Percentiles rank a stretch among this genome's conserved stretches.
Evolutionary conservation across 75 land plant genomes (phyloP).

Genomic region (Larix kaempferi): DNA sequence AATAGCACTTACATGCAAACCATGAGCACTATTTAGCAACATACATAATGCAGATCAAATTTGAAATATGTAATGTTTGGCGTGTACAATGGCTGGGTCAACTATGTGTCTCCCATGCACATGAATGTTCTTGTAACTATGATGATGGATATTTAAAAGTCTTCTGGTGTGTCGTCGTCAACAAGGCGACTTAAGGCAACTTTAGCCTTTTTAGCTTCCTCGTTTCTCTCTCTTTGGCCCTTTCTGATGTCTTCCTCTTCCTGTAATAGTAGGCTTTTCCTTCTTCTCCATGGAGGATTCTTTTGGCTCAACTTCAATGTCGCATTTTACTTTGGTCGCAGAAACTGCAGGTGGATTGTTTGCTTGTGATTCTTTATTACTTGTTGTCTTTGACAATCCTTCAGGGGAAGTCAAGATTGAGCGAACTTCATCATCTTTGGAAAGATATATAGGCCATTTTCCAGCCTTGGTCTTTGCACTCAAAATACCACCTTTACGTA

Average conservation of each 20-base stretch:
- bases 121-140: too few species aligned
- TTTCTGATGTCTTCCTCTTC: conserved; percentile 11
- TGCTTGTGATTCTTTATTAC: conserved; percentile 12
- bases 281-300: background rate
- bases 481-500: conserved; percentile 70
- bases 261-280: conserved; percentile 8
- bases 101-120: too few species aligned
- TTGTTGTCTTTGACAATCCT: conserved; percentile 1
- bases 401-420: conserved; percentile 35
- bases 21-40: too few species aligned
- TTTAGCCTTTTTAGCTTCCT: conserved; percentile 43
- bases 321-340: conserved; percentile 1
- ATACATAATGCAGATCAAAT: too few species aligned
- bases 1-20: too few species aligned
- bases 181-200: conserved; percentile 58
- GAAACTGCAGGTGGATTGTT: conserved; percentile 9
- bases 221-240: conserved; percentile 29
- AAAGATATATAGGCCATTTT: conserved; percentile 69
- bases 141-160: background rate
- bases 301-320: conserved; percentile 14
- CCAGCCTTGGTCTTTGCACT: conserved; percentile 66
- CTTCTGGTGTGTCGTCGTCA: conserved; percentile 50
- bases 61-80: too few species aligned
- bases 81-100: too few species aligned
- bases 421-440: conserved; percentile 54